phyloP scores from a whole-genome alignment of 108 stramenopile genomes.

The Seminavis robusta region DNA sequence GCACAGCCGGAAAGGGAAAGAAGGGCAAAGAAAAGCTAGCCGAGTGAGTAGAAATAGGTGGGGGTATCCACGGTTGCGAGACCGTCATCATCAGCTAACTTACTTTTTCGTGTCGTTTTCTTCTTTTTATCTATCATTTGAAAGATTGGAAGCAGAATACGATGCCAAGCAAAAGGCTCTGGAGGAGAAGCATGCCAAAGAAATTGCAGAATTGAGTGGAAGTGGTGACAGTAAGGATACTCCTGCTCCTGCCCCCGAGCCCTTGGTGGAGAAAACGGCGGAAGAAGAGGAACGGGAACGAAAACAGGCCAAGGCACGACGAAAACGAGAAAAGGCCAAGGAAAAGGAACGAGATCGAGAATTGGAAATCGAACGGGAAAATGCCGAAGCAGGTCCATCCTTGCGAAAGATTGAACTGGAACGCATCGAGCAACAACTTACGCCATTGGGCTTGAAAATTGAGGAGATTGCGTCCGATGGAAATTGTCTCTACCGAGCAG shows the following conservation, averaged over 20 bases:
- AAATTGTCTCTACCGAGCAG: slow-evolving; percentile 94
- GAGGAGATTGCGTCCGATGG: slow-evolving; percentile 91
- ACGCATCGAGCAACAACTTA: slow-evolving; percentile 42
- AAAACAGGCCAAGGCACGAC: slow-evolving; percentile 60
- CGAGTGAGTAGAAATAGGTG: slow-evolving; percentile 5
- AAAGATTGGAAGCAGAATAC: slow-evolving; percentile 25
- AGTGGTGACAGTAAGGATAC: slow-evolving; percentile 1
- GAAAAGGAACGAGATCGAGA: slow-evolving; percentile 51
- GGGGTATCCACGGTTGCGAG: background rate
- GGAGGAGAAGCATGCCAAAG: slow-evolving; percentile 31
- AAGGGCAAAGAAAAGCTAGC: slow-evolving; percentile 75
- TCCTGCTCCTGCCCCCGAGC: background rate
- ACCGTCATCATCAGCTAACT: background rate
- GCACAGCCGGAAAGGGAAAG: slow-evolving; percentile 65
- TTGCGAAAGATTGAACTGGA: slow-evolving; percentile 60
- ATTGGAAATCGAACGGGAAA: slow-evolving; percentile 38
- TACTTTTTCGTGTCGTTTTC: background rate
- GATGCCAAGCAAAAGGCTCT: slow-evolving; percentile 24
- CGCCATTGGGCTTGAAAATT: slow-evolving; percentile 49
- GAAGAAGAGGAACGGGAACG: slow-evolving; percentile 29
- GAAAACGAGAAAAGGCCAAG: slow-evolving; percentile 53
- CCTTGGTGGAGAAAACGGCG: background rate
- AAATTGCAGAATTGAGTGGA: slow-evolving; percentile 8
- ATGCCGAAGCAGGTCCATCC: slow-evolving; percentile 62
- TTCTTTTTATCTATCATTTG: slow-evolving; percentile 3